Base-by-base conservation (phyloP, 768 basidiomycete species). In the Lactarius sanguifluus region DNA sequence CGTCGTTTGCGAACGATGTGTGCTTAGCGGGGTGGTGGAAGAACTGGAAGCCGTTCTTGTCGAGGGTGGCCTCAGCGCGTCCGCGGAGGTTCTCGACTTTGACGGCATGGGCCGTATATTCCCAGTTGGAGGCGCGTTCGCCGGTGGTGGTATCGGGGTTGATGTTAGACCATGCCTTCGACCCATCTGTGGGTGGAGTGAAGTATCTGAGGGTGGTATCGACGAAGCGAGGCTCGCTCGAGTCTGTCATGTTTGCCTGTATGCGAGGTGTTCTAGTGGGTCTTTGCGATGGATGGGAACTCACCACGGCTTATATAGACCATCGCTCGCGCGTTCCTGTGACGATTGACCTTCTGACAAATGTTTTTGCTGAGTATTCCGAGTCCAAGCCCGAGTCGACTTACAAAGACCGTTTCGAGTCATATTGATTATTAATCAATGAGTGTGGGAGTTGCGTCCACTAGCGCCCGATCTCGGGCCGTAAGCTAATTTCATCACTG, bases 81-180 rank as follows among this genome's bases (percentile, higher is more conserved):
- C 82, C 84, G 32, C 85, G 80, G 38, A 85, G 50, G 74, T 87
- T 83, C 71, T 85, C 82, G 61, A 88, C 80, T 38, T 77, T 63
- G 0, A 83, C 69, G 8, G 68, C 54, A 56, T 75, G 75, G 34
- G 54, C 72, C 5, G 76, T 76, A 8, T 77, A 70, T 16, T 50
- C 61, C 66, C 71, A 79, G 71, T 86, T 86, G 15, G 69, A 71
- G 30, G 71, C 70, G n/a, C 75, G 75, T 23, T 75, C 70, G 18
- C 82, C 73, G 10, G 70, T 71, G 13, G 20, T 52, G 30, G 71
- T 62, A 60, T 76, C 76, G 15, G 67, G 34, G 56, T 73, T 74
- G 63, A 74, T 72, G 60, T 67, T 64, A 1, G 54, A 23, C 59
- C 60, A 76, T 4, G 76, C 72, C 60, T 71, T 71, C 12, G 76